phyloP scores from a whole-genome alignment of 2,329 filamentous ascomycete species.

The Ceratocystis variospora region DNA sequence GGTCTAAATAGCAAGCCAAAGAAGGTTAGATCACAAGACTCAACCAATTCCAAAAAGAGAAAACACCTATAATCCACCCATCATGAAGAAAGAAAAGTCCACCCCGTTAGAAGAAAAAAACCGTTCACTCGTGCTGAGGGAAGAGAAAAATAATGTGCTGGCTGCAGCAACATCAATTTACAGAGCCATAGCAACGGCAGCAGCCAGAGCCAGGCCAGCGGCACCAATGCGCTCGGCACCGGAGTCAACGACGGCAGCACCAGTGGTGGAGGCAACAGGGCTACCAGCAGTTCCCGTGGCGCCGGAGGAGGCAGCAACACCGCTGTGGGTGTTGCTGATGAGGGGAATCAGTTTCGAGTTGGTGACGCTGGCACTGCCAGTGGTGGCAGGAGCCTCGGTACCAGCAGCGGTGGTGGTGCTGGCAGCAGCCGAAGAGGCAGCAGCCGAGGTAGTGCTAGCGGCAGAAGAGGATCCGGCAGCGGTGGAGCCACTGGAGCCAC shows the following conservation, averaged over 20 bases:
- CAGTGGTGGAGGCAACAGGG: constrained; percentile 21
- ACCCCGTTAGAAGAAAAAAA: constrained; percentile 1
- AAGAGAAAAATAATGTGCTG: not conserved
- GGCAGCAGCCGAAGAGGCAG: constrained; percentile 2
- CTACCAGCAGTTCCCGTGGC: constrained; percentile 12
- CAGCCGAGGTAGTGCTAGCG: constrained; percentile 14
- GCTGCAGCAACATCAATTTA: constrained; percentile 20
- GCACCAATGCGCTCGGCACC: constrained; percentile 24
- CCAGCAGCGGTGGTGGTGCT: not conserved
- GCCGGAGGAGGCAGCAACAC: not conserved
- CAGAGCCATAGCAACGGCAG: constrained; percentile 26
- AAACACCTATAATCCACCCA: not conserved
- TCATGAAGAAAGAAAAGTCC: constrained; percentile 7
- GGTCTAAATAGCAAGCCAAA: not conserved
- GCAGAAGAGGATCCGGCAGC: constrained; percentile 17
- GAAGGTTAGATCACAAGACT: not conserved
- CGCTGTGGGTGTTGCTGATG: not conserved
- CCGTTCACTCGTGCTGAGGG: not conserved
- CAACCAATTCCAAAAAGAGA: not conserved
- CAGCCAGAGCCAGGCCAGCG: constrained; percentile 24
- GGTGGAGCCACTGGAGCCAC: constrained; percentile 18
- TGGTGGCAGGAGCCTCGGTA: not conserved
- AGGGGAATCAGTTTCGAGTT: not conserved
- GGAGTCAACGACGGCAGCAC: constrained; percentile 20
- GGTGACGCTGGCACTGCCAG: not conserved